Evolutionary conservation across 164 flowering plant species (phyloP), one percentile per base, ranked within the genome.

Genomic region (Saururus chinensis): DNA sequence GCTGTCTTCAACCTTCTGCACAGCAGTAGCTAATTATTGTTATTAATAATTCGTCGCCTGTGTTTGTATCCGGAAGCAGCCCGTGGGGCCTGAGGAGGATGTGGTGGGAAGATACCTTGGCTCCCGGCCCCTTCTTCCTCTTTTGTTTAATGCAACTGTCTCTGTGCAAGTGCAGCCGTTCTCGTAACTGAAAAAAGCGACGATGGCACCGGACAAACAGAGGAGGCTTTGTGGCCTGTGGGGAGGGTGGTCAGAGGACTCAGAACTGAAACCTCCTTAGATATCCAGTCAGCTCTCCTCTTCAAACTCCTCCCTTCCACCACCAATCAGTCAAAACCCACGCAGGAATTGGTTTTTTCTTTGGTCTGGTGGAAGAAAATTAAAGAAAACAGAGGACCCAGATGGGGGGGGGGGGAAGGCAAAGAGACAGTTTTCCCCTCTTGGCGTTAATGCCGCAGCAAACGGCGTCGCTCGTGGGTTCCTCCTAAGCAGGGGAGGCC

Each of bases 1-100:
- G 84, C 87, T 80, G 83, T 71, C 74, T 73, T 73, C 83, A 76
- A 77, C 81, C 74, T 73, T 74, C 65, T 58, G 52, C 35, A 62
- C 35, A 23, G 57, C 37, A 59, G 35, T 53, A 55, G 53, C 57
- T 20, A 23, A 37, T 54, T 64, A 53, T 26, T 55, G 51, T 64
- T 49, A 57, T 52, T 12, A 17, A 58, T 58, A 58, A 20, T 23
- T 23, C 61, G 3, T n/a, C 53, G 21, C 58, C 48, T 60, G 60
- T 16, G 52, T 45, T 23, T 69, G 68, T 64, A 14, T 53, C 14
- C 11, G 49, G 11, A 45, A 17, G 24, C 10, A 8, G 35, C 30
- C 30, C 1, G 35, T 55, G 58, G 58, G 57, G 22, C 57, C 57
- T 25, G 26, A 11, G 25, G 24, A 12, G 57, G 62, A 59, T 20